Evolutionary conservation across 2,329 filamentous ascomycete species (phyloP), one percentile per base, ranked within the genome.

Genomic region (Ilyonectria destructans): DNA sequence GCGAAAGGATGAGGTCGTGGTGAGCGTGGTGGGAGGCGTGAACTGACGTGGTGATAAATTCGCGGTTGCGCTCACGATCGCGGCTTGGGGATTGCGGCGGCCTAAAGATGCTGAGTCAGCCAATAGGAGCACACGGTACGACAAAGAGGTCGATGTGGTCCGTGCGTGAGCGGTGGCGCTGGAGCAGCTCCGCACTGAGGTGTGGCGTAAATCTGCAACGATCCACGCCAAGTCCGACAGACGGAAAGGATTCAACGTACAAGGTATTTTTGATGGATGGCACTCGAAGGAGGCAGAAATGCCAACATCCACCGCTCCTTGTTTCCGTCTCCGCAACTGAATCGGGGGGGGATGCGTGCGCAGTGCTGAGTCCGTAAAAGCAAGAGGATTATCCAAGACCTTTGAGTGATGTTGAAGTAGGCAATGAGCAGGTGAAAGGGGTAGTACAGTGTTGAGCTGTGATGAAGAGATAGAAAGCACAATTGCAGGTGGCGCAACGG

Each of bases 81-180:
- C 55, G 63, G 49, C 19, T 40, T 56, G 13, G 58, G 58, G 46
- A 46, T 57, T 51, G 29, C 62, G 48, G 58, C 57, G 33, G 49
- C 59, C 51, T 57, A 37, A 46, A n/a, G 35, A 37, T 57, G 66
- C 57, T 68, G 65, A 70, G 61, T 70, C 61, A 70, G 65, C 68
- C 13, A 37, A 48, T 33, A 35, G 57, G 35, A 49, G 51, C 26
- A 23, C 23, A 23, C 10, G 23, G 8, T 26, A 26, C 15, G 9
- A 49, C 31, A 35, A 52, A n/a, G 6, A 35, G n/a, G 35, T 7
- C 10, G 4, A 31, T 15, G 21, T 48, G 52, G 58, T 40, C 64
- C 35, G 46, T 62, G 52, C 40, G n/a, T 5, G 2, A 21, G 37
- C 35, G 40, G 49, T 26, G 26, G 8, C 21, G 31, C 10, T 29